These are phyloP conservation scores for Ilyonectria destructans DNA, from an alignment of 2,329 filamentous ascomycete genomes.

Conservation along the genomic window DNA sequence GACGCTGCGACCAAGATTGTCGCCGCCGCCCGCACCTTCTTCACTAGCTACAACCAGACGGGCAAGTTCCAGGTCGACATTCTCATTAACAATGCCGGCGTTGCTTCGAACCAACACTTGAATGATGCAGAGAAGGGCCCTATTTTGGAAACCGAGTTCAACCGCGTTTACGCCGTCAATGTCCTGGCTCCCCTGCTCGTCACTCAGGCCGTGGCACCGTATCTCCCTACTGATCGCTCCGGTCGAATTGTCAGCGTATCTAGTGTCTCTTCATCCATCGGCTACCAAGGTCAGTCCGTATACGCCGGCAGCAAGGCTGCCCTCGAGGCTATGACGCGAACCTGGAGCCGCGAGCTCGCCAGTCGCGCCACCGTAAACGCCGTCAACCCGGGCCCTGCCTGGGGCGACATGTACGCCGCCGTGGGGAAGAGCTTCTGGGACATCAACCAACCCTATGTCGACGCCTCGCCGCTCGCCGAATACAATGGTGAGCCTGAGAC, in stretches of 20 bases:
- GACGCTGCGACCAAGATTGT: slow-evolving; percentile 50
- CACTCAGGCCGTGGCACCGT: slow-evolving; percentile 79
- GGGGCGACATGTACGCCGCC: slow-evolving; percentile 67
- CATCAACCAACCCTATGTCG: slow-evolving; percentile 58
- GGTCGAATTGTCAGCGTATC: slow-evolving; percentile 71
- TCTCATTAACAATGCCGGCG: slow-evolving; percentile 89
- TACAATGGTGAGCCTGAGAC: slow-evolving; percentile 54
- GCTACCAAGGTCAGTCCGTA: slow-evolving; percentile 70
- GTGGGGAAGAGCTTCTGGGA: slow-evolving; percentile 55
- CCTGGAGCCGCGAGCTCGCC: slow-evolving; percentile 71
- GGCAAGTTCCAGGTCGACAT: slow-evolving; percentile 75
- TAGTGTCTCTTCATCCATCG: slow-evolving; percentile 68
- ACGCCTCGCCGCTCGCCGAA: slow-evolving; percentile 54
- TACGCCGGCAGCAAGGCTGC: slow-evolving; percentile 74
- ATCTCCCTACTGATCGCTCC: slow-evolving; percentile 79
- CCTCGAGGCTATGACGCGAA: slow-evolving; percentile 72
- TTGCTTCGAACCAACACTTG: slow-evolving; percentile 76
- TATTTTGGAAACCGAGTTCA: slow-evolving; percentile 77
- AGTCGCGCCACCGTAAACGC: slow-evolving; percentile 70
- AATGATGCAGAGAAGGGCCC: slow-evolving; percentile 67
- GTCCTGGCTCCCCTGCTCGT: slow-evolving; percentile 86
- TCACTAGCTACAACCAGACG: slow-evolving; percentile 41
- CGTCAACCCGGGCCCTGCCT: slow-evolving; percentile 71
- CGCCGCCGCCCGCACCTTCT: slow-evolving; percentile 49
- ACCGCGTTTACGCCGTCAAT: slow-evolving; percentile 83